Percentiles rank a stretch among this genome's conserved stretches.
phyloP scores from a whole-genome alignment of 805 yeast species.

The Myxozyma kluyveri region DNA sequence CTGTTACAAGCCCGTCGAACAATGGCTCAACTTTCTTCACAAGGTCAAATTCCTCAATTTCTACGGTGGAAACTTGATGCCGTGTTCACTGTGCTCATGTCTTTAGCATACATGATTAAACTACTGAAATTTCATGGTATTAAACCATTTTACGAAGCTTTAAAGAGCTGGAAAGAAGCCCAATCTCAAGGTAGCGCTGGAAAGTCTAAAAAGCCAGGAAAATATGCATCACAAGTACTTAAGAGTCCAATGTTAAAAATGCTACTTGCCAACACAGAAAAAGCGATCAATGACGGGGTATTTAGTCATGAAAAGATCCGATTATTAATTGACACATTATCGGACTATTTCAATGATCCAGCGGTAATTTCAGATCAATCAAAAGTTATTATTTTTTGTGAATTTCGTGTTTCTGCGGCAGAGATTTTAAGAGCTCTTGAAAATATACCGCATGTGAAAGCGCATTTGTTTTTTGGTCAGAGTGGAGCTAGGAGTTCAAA shows the following conservation, averaged over 20 bases:
- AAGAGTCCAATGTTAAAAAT: background rate
- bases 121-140: slow-evolving; percentile 76
- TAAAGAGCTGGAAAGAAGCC: slow-evolving; percentile 38
- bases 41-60: background rate
- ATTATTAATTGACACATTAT: slow-evolving; percentile 14
- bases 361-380: slow-evolving; percentile 46
- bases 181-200: background rate
- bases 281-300: slow-evolving; percentile 40
- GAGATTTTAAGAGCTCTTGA: slow-evolving; percentile 68
- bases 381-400: slow-evolving; percentile 83
- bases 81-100: slow-evolving; percentile 55
- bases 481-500: slow-evolving; percentile 44
- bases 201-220: slow-evolving; percentile 15
- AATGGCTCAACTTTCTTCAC: background rate
- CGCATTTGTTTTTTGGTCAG: slow-evolving; percentile 94
- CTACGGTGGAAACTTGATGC: slow-evolving; percentile 23
- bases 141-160: slow-evolving; percentile 66
- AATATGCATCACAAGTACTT: slow-evolving; percentile 7
- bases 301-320: slow-evolving; percentile 66
- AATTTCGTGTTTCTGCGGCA: slow-evolving; percentile 82
- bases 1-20: slow-evolving; percentile 60
- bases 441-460: slow-evolving; percentile 45
- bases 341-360: slow-evolving; percentile 32
- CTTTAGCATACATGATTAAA: slow-evolving; percentile 58
- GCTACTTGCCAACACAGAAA: slow-evolving; percentile 48